Evolutionary conservation across 164 flowering plant genomes (phyloP).

Genomic region (Vitis cinerea): DNA sequence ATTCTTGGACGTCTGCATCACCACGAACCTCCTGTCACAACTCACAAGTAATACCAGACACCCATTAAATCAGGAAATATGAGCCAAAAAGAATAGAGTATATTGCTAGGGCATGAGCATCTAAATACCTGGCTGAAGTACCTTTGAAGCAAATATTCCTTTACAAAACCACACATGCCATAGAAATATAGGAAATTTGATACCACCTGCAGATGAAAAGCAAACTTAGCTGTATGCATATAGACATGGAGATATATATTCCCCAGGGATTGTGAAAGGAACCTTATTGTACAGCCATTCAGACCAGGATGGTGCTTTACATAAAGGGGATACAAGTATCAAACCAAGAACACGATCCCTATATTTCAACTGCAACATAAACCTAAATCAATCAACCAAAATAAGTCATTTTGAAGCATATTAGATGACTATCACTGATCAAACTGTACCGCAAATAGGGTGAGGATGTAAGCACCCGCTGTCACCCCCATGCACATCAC

Average conservation of each 20-base stretch:
- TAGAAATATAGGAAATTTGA: slow-evolving; percentile 64
- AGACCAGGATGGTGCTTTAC: slow-evolving; percentile 72
- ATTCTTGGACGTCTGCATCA: slow-evolving; percentile 49
- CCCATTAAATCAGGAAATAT: background rate
- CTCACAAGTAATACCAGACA: background rate
- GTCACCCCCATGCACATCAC: slow-evolving; percentile 79
- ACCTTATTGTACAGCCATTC: slow-evolving; percentile 81
- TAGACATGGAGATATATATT: background rate
- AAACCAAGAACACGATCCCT: slow-evolving; percentile 67
- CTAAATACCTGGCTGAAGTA: slow-evolving; percentile 65
- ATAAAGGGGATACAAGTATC: slow-evolving; percentile 71
- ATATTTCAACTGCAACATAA: slow-evolving; percentile 55
- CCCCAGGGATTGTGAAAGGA: background rate
- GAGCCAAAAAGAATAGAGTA: background rate
- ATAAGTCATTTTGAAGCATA: background rate
- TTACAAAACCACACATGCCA: slow-evolving; percentile 67
- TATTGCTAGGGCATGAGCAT: background rate
- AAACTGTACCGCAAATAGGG: slow-evolving; percentile 55
- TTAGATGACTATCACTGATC: background rate
- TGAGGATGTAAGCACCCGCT: slow-evolving; percentile 69
- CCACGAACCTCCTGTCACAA: slow-evolving; percentile 67
- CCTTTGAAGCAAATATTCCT: slow-evolving; percentile 57
- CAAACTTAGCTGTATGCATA: background rate
- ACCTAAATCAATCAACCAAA: background rate
- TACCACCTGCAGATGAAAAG: slow-evolving; percentile 44